phyloP scores from a whole-genome alignment of 139 green algal genomes.

The Chlorella sp. region DNA sequence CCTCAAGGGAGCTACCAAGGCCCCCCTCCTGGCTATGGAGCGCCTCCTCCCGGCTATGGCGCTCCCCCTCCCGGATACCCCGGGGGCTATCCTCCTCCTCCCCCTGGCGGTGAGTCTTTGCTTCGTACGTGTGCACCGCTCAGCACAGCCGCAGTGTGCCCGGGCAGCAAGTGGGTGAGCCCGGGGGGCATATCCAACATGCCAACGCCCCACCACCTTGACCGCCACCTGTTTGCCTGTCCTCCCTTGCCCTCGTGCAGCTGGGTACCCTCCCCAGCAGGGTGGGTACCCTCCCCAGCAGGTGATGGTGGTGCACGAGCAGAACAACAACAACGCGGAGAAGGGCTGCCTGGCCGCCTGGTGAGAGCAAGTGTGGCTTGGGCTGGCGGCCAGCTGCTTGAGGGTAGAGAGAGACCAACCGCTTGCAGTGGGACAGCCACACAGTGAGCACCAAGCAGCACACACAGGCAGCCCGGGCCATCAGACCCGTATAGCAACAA shows the following conservation, averaged over 20 bases:
- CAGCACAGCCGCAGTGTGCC: too few species aligned
- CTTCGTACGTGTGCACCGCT: too few species aligned
- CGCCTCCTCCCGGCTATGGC: neutral
- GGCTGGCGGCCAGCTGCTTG: neutral
- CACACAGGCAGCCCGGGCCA: too few species aligned
- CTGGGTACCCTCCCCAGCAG: constrained; percentile 1
- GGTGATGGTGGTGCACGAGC: neutral
- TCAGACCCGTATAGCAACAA: too few species aligned
- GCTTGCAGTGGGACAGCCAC: too few species aligned
- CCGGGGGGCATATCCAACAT: too few species aligned
- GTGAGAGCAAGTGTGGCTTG: neutral
- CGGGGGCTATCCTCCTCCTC: too few species aligned
- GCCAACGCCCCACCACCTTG: too few species aligned
- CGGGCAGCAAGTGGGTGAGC: too few species aligned
- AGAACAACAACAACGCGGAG: neutral
- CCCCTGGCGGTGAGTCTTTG: too few species aligned
- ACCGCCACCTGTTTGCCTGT: neutral
- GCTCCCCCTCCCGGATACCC: neutral
- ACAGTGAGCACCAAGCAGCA: neutral
- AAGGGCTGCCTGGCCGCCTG: constrained; percentile 1
- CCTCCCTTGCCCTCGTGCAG: neutral
- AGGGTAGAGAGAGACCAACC: too few species aligned
- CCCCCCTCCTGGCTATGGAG: neutral
- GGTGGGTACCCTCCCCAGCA: neutral
- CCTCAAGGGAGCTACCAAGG: neutral